phyloP scores from a whole-genome alignment of 2,329 filamentous ascomycete species.

The Xylaria sp. region DNA sequence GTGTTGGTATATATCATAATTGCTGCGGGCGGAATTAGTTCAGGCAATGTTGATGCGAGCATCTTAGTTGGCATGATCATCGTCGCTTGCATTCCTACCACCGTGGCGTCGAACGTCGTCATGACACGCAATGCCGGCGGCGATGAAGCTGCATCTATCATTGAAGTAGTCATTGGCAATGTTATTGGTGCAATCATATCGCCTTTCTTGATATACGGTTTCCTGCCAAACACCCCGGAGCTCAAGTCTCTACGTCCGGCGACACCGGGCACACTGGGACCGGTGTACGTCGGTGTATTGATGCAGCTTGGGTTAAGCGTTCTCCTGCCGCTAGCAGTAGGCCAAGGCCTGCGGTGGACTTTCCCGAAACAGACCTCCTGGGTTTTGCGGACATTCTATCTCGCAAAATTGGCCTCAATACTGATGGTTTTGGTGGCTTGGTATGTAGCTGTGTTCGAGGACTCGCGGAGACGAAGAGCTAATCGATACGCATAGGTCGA shows the following conservation, averaged over 20 bases:
- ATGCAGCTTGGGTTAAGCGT: slow-evolving; percentile 76
- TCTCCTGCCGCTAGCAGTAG: slow-evolving; percentile 70
- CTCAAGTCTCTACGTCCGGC: slow-evolving; percentile 68
- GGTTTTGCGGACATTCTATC: slow-evolving; percentile 63
- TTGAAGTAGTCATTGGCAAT: slow-evolving; percentile 77
- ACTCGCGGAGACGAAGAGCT: slow-evolving; percentile 40
- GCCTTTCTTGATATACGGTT: slow-evolving; percentile 71
- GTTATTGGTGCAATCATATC: slow-evolving; percentile 75
- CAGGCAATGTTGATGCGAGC: slow-evolving; percentile 69
- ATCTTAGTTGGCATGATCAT: slow-evolving; percentile 76
- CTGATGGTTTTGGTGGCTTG: slow-evolving; percentile 62
- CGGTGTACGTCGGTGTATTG: slow-evolving; percentile 74
- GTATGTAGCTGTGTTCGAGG: slow-evolving; percentile 47
- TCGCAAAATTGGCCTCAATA: slow-evolving; percentile 61
- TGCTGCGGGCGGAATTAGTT: slow-evolving; percentile 59
- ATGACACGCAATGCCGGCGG: slow-evolving; percentile 77
- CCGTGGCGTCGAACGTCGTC: slow-evolving; percentile 77
- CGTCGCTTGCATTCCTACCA: slow-evolving; percentile 75
- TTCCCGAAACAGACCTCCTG: slow-evolving; percentile 64
- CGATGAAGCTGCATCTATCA: slow-evolving; percentile 72
- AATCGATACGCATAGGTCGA: slow-evolving; percentile 66
- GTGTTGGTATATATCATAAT: slow-evolving; percentile 61
- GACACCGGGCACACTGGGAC: slow-evolving; percentile 62
- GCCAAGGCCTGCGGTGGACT: slow-evolving; percentile 67
- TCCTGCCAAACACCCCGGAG: slow-evolving; percentile 63